Evolutionary conservation across 768 basidiomycete species (phyloP).

Genomic region (Suillus bovinus): DNA sequence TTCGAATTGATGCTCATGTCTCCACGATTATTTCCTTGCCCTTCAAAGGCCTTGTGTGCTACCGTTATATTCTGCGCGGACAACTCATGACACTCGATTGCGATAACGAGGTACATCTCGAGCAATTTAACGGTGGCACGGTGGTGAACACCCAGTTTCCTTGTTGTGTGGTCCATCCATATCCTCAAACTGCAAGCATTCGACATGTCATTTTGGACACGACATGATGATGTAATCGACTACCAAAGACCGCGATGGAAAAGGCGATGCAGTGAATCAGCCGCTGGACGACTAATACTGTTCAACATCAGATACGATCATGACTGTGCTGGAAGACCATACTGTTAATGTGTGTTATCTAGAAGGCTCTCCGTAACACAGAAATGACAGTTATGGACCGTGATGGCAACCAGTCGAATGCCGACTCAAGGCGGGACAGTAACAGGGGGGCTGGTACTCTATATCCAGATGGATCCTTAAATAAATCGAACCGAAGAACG

Average conservation of each 20-base stretch:
- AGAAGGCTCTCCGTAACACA: not conserved
- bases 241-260: not conserved
- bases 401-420: too few relatives aligned
- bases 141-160: constrained; percentile 17
- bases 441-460: too few relatives aligned
- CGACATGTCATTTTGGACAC: not conserved
- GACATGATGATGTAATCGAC: not conserved
- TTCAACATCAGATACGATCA: not conserved
- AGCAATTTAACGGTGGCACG: too few relatives aligned
- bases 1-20: not conserved
- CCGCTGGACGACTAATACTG: not conserved
- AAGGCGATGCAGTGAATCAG: not conserved
- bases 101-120: not conserved
- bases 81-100: too few relatives aligned
- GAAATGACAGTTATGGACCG: not conserved
- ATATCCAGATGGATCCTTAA: too few relatives aligned
- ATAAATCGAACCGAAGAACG: too few relatives aligned
- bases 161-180: not conserved
- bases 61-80: not conserved
- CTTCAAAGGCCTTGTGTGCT: too few relatives aligned
- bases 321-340: not conserved
- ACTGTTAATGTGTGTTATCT: not conserved
- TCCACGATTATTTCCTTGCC: not conserved
- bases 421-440: too few relatives aligned
- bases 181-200: constrained; percentile 10